Conservation (phyloP, 2,329 filamentous ascomycete species). For the Thelonectria blattea region DNA sequence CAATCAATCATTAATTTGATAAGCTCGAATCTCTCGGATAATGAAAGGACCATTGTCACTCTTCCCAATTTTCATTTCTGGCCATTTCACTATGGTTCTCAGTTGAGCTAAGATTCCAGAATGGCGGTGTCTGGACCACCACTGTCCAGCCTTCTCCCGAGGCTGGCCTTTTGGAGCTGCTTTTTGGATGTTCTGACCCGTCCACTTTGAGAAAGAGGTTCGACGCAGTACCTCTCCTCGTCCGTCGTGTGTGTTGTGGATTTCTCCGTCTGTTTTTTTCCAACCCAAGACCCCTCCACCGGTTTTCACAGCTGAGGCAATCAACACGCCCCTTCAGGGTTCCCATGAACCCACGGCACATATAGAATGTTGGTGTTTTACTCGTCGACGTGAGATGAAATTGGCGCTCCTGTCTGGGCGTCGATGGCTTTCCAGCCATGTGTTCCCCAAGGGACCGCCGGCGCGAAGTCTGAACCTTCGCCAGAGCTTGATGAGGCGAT, state of each 20-base stretch:
- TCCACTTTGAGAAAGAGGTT: constrained; percentile 21
- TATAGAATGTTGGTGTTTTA: constrained; percentile 9
- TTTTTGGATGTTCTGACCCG: constrained; percentile 16
- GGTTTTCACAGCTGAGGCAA: constrained; percentile 24
- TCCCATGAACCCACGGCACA: constrained; percentile 12
- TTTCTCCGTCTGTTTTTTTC: constrained; percentile 23
- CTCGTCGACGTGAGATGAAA: constrained; percentile 19
- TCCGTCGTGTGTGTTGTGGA: constrained; percentile 24
- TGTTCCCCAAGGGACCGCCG: constrained; percentile 21
- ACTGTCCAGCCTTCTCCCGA: constrained; percentile 12
- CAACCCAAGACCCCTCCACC: constrained; percentile 21
- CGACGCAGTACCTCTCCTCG: constrained; percentile 18
- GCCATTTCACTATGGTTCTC: constrained; percentile 1
- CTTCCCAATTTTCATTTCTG: constrained; percentile 9
- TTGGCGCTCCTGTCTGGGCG: constrained; percentile 15
- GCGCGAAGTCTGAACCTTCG: constrained; percentile 12
- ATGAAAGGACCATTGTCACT: constrained; percentile 1
- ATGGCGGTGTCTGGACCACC: constrained; percentile 20
- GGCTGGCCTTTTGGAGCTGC: constrained; percentile 16
- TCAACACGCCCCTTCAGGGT: constrained; percentile 22
- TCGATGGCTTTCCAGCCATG: constrained; percentile 27
- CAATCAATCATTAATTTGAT: background rate
- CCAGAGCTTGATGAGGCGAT: constrained; percentile 13
- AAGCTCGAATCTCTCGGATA: background rate
- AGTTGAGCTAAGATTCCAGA: constrained; percentile 20